Evolutionary conservation across 768 basidiomycete species (phyloP).

Genomic region (Rossbeevera mucosa): DNA sequence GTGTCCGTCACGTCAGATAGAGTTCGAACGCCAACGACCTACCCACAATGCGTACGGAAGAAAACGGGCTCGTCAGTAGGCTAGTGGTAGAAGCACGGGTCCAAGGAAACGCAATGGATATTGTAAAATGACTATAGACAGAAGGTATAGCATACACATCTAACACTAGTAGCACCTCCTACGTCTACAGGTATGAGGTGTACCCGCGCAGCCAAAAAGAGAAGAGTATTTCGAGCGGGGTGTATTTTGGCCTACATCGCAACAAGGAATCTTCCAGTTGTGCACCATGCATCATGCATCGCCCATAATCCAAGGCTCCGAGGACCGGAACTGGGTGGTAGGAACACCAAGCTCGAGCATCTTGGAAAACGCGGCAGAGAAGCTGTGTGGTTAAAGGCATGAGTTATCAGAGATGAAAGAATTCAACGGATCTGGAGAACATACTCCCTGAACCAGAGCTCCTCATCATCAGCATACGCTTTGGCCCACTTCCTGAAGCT

Average conservation of each 20-base stretch:
- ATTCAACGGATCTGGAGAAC: constrained; percentile 24
- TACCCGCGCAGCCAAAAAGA: background rate
- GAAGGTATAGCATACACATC: background rate
- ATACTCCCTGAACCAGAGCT: constrained; percentile 92
- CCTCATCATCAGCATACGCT: constrained; percentile 80
- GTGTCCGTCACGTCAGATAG: too few species aligned
- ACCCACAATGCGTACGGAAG: too few species aligned
- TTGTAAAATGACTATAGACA: background rate
- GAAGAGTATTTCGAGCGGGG: background rate
- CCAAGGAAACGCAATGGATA: background rate
- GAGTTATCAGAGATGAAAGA: background rate
- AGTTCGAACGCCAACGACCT: too few species aligned
- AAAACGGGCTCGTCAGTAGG: too few species aligned
- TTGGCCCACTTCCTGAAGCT: constrained; percentile 85
- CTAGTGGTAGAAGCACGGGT: too few species aligned
- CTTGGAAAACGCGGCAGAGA: constrained; percentile 69
- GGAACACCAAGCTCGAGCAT: constrained; percentile 96
- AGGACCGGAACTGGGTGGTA: constrained; percentile 60
- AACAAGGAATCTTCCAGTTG: background rate
- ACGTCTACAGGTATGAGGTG: background rate
- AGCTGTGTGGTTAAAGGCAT: constrained; percentile 46
- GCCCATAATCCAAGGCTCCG: constrained; percentile 71
- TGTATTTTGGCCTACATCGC: background rate
- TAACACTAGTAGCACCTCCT: background rate
- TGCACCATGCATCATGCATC: constrained; percentile 29